Conservation (phyloP, 495 filamentous ascomycete genomes). For the Penicillium nucicola region DNA sequence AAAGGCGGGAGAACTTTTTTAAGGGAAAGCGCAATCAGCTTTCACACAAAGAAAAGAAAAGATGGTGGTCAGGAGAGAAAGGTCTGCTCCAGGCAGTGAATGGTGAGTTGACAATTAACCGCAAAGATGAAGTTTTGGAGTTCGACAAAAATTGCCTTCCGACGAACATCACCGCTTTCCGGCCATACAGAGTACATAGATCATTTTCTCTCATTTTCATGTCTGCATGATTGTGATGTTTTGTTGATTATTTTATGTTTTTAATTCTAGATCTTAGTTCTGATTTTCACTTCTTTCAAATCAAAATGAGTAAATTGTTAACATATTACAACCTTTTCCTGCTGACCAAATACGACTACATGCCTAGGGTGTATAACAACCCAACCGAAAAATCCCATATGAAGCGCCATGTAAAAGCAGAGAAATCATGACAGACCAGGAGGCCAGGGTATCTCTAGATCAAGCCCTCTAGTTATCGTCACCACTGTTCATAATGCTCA, state of each 20-base stretch:
- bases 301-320: not conserved
- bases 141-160: conserved; percentile 36
- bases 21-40: conserved; percentile 30
- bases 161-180: not conserved
- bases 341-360: conserved; percentile 2
- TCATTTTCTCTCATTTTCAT: not conserved
- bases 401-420: conserved; percentile 24
- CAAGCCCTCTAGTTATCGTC: conserved; percentile 13
- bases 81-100: conserved; percentile 47
- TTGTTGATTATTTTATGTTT: not conserved
- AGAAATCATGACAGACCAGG: not conserved
- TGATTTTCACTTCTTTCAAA: too few relatives aligned
- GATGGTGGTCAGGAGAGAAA: not conserved
- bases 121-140: conserved; percentile 34
- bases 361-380: conserved; percentile 4
- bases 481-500: conserved; percentile 77
- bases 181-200: conserved; percentile 5
- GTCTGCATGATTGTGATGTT: too few relatives aligned
- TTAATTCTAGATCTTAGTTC: too few relatives aligned
- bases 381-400: conserved; percentile 3
- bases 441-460: conserved; percentile 5
- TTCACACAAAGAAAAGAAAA: conserved; percentile 5
- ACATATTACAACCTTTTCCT: conserved; percentile 13
- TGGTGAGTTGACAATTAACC: conserved; percentile 14
- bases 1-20: conserved; percentile 29